phyloP scores from a whole-genome alignment of 208 protist genomes.

The Porcisia deanei region DNA sequence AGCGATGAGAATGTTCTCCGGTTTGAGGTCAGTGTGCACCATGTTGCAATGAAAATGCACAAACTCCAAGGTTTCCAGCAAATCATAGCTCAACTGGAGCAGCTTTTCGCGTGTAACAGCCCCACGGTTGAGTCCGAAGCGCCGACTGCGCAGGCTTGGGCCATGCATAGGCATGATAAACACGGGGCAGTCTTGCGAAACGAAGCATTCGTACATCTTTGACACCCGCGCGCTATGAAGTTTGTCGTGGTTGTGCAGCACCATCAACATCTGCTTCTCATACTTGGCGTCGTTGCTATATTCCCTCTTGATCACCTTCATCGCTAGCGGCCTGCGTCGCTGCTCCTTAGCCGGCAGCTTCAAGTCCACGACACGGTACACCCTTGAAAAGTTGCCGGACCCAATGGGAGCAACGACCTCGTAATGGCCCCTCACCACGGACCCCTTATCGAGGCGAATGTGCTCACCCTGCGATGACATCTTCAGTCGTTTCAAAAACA shows the following conservation, averaged over 20 bases:
- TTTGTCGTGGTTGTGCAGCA: constrained; percentile 54
- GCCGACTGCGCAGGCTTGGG: constrained; percentile 60
- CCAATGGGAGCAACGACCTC: constrained; percentile 68
- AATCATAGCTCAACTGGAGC: constrained; percentile 58
- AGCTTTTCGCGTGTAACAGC: constrained; percentile 60
- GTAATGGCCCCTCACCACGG: constrained; percentile 64
- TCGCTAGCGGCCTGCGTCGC: constrained; percentile 42
- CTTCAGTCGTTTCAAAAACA: not conserved
- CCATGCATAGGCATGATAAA: constrained; percentile 88
- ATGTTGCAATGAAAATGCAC: constrained; percentile 87
- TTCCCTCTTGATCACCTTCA: constrained; percentile 87
- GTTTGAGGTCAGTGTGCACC: constrained; percentile 97
- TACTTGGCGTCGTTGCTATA: constrained; percentile 78
- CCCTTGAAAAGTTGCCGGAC: constrained; percentile 84
- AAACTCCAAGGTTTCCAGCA: constrained; percentile 77
- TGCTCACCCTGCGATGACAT: constrained; percentile 56
- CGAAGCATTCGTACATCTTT: constrained; percentile 78
- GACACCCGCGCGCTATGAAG: constrained; percentile 40
- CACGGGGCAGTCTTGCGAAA: constrained; percentile 66
- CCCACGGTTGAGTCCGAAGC: constrained; percentile 65
- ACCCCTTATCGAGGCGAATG: constrained; percentile 48
- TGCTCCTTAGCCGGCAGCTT: constrained; percentile 11
- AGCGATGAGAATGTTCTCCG: constrained; percentile 95
- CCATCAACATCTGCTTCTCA: constrained; percentile 77
- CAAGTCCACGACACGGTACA: constrained; percentile 68